Conservation (phyloP, 371 early-diverging fungal species). For the Dichotomocladium elegans region DNA sequence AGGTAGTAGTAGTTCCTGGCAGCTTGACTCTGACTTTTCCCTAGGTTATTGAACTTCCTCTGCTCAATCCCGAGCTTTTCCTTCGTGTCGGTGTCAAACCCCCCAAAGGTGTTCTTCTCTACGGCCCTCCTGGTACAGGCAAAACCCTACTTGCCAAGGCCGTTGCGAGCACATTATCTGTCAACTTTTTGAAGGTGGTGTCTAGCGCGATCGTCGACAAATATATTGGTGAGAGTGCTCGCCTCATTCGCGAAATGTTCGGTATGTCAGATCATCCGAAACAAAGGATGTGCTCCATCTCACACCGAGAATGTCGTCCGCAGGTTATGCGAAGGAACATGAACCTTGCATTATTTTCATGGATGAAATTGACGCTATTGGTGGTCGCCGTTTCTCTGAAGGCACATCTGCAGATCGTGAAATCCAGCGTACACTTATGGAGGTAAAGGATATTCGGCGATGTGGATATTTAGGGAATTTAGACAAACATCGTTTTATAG, state of each 20-base stretch:
- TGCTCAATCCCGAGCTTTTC: conserved; percentile 99
- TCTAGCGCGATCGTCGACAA: conserved; percentile 99
- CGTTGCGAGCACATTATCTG: conserved; percentile 96
- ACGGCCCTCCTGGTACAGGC: conserved; percentile 98
- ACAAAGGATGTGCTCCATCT: background rate
- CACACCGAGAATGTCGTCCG: background rate
- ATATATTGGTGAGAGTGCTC: conserved; percentile 98
- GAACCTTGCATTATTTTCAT: conserved; percentile 99
- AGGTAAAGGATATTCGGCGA: conserved; percentile 31
- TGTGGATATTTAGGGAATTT: no score
- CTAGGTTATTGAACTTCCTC: conserved; percentile 96
- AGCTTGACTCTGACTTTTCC: background rate
- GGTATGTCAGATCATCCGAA: conserved; percentile 38
- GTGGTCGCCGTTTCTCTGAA: conserved; percentile 98
- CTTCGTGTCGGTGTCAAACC: conserved; percentile 97
- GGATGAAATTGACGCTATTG: conserved; percentile 99
- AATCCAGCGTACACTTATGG: conserved; percentile 99
- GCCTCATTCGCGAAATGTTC: conserved; percentile 99
- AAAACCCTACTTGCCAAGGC: conserved; percentile 93
- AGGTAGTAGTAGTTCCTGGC: background rate
- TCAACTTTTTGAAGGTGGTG: conserved; percentile 97
- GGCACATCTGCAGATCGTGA: conserved; percentile 99
- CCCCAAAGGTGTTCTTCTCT: conserved; percentile 98
- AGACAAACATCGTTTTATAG: no score
- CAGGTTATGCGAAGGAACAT: conserved; percentile 96